These are phyloP conservation scores for Linum lewisii DNA, from an alignment of 345 rosid genomes.

Conservation along the genomic window DNA sequence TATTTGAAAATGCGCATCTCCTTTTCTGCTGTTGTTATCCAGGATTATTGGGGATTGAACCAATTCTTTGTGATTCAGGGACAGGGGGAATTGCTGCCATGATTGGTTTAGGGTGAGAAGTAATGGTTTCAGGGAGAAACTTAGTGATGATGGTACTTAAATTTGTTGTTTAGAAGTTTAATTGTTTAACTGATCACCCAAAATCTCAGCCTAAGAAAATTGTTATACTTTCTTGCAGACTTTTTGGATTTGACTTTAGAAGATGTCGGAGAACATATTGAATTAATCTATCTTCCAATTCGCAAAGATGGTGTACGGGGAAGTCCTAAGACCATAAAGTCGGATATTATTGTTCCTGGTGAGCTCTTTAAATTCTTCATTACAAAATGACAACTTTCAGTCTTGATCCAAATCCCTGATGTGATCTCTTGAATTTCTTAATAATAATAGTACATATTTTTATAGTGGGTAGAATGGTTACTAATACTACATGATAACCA, in stretches of 20 bases:
- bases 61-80: slow-evolving; percentile 36
- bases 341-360: slow-evolving; percentile 75
- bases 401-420: too few relatives aligned
- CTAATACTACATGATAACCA: too few relatives aligned
- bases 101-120: slow-evolving; percentile 81
- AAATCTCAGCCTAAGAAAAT: neutral
- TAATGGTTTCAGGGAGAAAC: slow-evolving; percentile 52
- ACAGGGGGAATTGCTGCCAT: slow-evolving; percentile 60
- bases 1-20: slow-evolving; percentile 1
- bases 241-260: slow-evolving; percentile 73
- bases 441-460: too few relatives aligned
- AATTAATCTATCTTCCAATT: slow-evolving; percentile 72
- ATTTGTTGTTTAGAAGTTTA: slow-evolving; percentile 4
- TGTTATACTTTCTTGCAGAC: slow-evolving; percentile 33
- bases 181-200: neutral
- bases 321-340: slow-evolving; percentile 47
- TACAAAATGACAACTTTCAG: neutral
- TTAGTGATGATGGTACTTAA: slow-evolving; percentile 51
- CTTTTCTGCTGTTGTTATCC: neutral
- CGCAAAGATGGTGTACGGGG: slow-evolving; percentile 84
- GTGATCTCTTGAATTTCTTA: too few relatives aligned
- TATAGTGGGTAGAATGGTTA: too few relatives aligned
- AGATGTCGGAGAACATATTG: slow-evolving; percentile 67
- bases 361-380: slow-evolving; percentile 13
- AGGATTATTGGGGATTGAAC: slow-evolving; percentile 4